Conservation (phyloP, 148 eudicot species). For the Drosera capensis region DNA sequence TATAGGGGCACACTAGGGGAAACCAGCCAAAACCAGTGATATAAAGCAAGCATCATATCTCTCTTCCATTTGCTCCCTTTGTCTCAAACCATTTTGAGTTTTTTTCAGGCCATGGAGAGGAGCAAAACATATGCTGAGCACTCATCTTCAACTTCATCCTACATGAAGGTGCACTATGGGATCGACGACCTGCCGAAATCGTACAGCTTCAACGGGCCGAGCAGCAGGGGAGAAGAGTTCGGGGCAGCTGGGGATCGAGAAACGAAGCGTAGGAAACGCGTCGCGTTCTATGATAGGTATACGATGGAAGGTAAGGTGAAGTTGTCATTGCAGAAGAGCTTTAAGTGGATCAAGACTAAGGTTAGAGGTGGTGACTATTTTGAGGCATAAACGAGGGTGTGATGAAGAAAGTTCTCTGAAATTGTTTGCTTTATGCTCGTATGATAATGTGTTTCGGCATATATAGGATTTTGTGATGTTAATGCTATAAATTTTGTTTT, state of each 20-base stretch:
- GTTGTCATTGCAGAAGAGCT: conserved; percentile 57
- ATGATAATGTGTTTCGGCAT: no score
- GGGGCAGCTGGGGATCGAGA: conserved; percentile 40
- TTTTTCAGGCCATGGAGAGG: conserved; percentile 63
- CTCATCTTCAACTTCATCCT: conserved; percentile 40
- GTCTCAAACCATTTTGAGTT: background rate
- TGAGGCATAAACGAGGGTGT: conserved; percentile 8
- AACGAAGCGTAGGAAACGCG: conserved; percentile 77
- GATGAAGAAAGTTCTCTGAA: no score
- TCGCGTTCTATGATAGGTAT: conserved; percentile 72
- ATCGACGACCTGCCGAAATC: conserved; percentile 48
- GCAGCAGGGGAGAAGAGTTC: conserved; percentile 23
- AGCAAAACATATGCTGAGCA: conserved; percentile 55
- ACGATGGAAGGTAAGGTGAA: conserved; percentile 85
- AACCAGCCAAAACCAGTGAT: no score
- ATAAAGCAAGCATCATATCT: no score
- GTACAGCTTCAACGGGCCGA: conserved; percentile 68
- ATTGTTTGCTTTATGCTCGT: no score
- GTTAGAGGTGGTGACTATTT: conserved; percentile 29
- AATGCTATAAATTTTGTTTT: no score
- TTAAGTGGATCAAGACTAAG: conserved; percentile 92
- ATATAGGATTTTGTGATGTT: no score
- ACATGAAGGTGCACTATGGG: conserved; percentile 39
- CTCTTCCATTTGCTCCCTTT: no score
- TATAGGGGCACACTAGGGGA: no score